These are phyloP conservation scores for Platanus orientalis DNA, from an alignment of 164 flowering plant genomes.

Conservation along the genomic window DNA sequence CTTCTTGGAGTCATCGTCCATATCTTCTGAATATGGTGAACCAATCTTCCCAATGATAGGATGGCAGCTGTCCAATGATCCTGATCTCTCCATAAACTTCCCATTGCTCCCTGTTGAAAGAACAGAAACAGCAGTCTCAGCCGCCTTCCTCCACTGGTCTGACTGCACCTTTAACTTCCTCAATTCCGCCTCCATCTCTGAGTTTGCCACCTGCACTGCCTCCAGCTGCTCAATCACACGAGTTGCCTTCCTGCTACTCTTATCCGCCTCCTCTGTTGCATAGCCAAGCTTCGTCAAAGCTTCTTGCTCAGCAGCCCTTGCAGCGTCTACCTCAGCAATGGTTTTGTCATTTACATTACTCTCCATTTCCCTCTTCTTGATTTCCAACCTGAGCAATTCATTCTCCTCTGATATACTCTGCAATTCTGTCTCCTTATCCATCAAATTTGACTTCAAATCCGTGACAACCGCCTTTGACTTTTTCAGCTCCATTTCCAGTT, in stretches of 20 bases:
- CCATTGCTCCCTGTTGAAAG: slow-evolving; percentile 66
- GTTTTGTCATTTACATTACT: slow-evolving; percentile 24
- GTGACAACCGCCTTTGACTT: slow-evolving; percentile 29
- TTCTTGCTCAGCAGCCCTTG: slow-evolving; percentile 53
- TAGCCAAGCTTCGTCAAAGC: slow-evolving; percentile 53
- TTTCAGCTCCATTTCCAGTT: slow-evolving; percentile 38
- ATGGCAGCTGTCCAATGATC: slow-evolving; percentile 54
- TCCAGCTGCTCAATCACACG: slow-evolving; percentile 74
- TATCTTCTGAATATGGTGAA: slow-evolving; percentile 62
- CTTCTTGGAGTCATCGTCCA: slow-evolving; percentile 75
- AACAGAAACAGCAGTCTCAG: slow-evolving; percentile 92
- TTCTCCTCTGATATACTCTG: slow-evolving; percentile 67
- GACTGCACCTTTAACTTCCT: slow-evolving; percentile 84
- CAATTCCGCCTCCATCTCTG: slow-evolving; percentile 82
- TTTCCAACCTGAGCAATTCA: slow-evolving; percentile 48
- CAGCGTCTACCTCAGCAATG: slow-evolving; percentile 35
- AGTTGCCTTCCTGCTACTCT: slow-evolving; percentile 43
- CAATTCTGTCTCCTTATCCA: slow-evolving; percentile 70
- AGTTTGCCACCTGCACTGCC: slow-evolving; percentile 57
- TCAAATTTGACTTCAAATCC: slow-evolving; percentile 48
- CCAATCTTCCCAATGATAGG: slow-evolving; percentile 31
- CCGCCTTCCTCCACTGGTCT: slow-evolving; percentile 98
- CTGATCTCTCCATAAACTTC: slow-evolving; percentile 54
- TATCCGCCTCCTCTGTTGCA: slow-evolving; percentile 64
- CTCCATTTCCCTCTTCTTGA: slow-evolving; percentile 35